Evolutionary conservation across 2,329 filamentous ascomycete genomes (phyloP).

Genomic region (Colletotrichum paranaense): DNA sequence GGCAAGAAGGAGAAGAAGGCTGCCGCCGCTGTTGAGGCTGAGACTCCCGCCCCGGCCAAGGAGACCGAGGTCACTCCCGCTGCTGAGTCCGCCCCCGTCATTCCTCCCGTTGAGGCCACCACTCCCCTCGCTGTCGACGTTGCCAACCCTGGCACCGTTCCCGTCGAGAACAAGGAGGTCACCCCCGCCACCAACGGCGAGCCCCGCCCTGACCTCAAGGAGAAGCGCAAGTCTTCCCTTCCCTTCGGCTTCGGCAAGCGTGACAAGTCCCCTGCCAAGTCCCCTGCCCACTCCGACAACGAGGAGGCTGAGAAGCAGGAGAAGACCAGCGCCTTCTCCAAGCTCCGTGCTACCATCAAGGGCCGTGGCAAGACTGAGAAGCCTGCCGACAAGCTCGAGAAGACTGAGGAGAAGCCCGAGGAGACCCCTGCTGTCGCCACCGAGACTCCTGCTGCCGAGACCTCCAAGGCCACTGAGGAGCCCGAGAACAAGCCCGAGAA

Average conservation of each 20-base stretch:
- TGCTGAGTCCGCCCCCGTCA: conserved; percentile 67
- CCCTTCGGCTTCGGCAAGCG: conserved; percentile 80
- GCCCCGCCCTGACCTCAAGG: conserved; percentile 74
- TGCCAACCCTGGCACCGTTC: conserved; percentile 56
- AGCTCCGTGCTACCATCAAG: conserved; percentile 69
- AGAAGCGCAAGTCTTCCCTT: conserved; percentile 85
- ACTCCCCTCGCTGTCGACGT: conserved; percentile 68
- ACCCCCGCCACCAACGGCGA: conserved; percentile 61
- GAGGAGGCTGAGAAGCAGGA: conserved; percentile 71
- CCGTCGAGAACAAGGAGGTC: conserved; percentile 58
- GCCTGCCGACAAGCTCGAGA: conserved; percentile 45
- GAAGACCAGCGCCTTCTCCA: conserved; percentile 68
- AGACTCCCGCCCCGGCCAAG: conserved; percentile 55
- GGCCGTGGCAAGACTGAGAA: conserved; percentile 54
- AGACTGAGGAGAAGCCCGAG: conserved; percentile 39
- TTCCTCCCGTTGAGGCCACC: conserved; percentile 68
- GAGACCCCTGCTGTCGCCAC: conserved; percentile 44
- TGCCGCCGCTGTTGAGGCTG: conserved; percentile 60
- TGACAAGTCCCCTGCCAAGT: conserved; percentile 58
- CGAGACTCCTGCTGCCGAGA: conserved; percentile 41
- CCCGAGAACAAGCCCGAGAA: conserved; percentile 55
- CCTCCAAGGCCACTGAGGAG: conserved; percentile 48
- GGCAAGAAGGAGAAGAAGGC: conserved; percentile 71
- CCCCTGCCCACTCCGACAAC: conserved; percentile 58
- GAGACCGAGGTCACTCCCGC: conserved; percentile 53